Evolutionary conservation across 371 early-diverging fungal species (phyloP), one percentile per base, ranked within the genome.

Genomic region (Mucor irregularis): DNA sequence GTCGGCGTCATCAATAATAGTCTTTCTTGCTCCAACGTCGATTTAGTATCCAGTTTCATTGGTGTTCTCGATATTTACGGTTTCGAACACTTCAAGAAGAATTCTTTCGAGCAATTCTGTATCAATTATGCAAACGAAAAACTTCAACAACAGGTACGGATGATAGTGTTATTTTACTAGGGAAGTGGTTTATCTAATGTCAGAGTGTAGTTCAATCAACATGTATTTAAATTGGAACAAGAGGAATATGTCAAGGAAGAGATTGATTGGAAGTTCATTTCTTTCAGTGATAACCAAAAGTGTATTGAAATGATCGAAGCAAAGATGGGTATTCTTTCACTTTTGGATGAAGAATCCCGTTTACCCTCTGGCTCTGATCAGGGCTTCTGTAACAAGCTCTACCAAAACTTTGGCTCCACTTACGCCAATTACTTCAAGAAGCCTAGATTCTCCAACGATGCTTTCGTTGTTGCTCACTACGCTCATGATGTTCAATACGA

Each of bases 61-160:
- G 98, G 97, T 71, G 95, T 98, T 5, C 78, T 98, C 60, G 94
- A 99, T 90, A 92, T 97, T 76, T 93, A 94, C 74, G 95, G 99
- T 55, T 94, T 96, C 78, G 94, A 94, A 76, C 97, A 98, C 61
- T 98, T 98, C 69, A 86, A 94, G 72, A 90, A 88, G 74, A 99
- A 99, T 75, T 94, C 95, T 3, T 99, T 99, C 71, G 99, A 99
- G 75, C 99, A 99, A 75, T 95, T 99, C 71, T 98, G 99, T 80
- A 98, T 99, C 75, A 99, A 95, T 85, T 99, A 90, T 79, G 97
- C 96, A 61, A 98, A 93, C 73, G 98, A 93, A 71, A 97, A 96
- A 74, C 76, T 98, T 53, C 98, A 99, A 75, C 99, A 99, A 69
- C 95, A 84, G 68, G 78, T 77, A 68, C 33, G 11, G 31, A 52